Base-by-base conservation (phyloP, 1,139 yeast species). In the Suhomyces panamericanus region DNA sequence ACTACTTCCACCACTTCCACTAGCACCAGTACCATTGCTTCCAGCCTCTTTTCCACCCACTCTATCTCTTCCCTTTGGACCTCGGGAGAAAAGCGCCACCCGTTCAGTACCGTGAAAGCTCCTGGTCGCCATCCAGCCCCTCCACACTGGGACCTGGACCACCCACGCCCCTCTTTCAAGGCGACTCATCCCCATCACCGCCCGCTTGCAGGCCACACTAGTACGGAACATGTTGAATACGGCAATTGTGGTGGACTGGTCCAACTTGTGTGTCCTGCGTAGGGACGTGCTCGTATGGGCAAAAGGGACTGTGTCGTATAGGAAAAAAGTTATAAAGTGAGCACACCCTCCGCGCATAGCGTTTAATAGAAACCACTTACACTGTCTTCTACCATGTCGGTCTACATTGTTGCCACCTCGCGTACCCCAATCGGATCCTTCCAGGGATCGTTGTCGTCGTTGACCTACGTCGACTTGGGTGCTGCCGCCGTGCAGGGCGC, bases 361-460 rank as follows among this genome's bases (percentile, higher is more conserved):
- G n/a, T n/a, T n/a, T n/a, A n/a, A n/a, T n/a, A 31, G 24, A n/a
- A 17, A 24, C n/a, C 20, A 41, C 35, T 41, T 40, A n/a, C 29
- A 22, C 30, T 5, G 24, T 17, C 31, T 16, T 35, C 14, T 29
- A 10, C 32, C 35, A 44, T 44, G 46, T 40, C 83, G 55, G 99
- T 90, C 34, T 93, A 90, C 69, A 89, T 93, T 64, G 98, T 90
- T 48, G 73, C 96, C 31, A 78, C 89, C 39, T 82, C 96, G 42
- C 87, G 99, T 77, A 93, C 99, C 20, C 99, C 99, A 58, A 80
- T 91, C 57, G 98, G 98, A 37, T 83, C 96, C 17, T 87, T 93
- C 74, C 93, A 87, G 66, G 97, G 99, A 45, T 64, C 81, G 6
- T 78, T 93, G 45, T 67, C 95, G 35, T 78, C 95, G 35, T 78